phyloP scores from a whole-genome alignment of 176 grass and related monocot species.

The Musa itinerans region DNA sequence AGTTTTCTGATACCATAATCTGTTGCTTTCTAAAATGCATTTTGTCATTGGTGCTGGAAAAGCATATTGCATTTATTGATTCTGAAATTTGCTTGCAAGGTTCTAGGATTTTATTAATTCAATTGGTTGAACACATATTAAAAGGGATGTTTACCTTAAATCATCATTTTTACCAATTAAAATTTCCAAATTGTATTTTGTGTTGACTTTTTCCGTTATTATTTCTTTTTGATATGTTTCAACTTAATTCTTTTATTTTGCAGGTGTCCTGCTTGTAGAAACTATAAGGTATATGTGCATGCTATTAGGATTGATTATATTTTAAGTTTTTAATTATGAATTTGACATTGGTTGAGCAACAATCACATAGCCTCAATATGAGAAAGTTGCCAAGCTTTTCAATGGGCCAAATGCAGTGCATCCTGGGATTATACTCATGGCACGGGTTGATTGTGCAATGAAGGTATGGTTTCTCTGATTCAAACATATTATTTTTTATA shows the following conservation, averaged over 20 bases:
- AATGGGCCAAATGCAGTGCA: slow-evolving; percentile 78
- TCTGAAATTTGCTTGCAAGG: background rate
- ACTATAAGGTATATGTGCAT: slow-evolving; percentile 74
- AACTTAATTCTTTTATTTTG: slow-evolving; percentile 11
- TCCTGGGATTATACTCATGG: slow-evolving; percentile 71
- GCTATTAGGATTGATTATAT: background rate
- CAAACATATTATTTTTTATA: background rate
- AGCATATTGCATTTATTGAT: background rate
- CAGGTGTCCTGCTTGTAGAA: slow-evolving; percentile 99
- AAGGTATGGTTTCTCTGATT: slow-evolving; percentile 53
- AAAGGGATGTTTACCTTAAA: background rate
- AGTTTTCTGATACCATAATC: background rate
- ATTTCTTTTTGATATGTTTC: slow-evolving; percentile 18
- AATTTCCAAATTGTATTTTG: background rate
- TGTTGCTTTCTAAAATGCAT: background rate
- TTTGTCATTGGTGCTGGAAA: background rate
- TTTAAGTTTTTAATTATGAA: background rate
- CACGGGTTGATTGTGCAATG: slow-evolving; percentile 86
- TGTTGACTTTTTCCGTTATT: background rate
- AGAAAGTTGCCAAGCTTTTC: slow-evolving; percentile 94
- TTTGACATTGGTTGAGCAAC: background rate
- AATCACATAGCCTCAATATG: slow-evolving; percentile 72
- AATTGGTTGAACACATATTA: background rate
- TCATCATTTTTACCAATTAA: background rate
- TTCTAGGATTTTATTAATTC: background rate